Percentiles rank a stretch among this genome's conserved stretches.
Evolutionary conservation across 345 rosid species (phyloP).

Genomic region (Theobroma cacao): DNA sequence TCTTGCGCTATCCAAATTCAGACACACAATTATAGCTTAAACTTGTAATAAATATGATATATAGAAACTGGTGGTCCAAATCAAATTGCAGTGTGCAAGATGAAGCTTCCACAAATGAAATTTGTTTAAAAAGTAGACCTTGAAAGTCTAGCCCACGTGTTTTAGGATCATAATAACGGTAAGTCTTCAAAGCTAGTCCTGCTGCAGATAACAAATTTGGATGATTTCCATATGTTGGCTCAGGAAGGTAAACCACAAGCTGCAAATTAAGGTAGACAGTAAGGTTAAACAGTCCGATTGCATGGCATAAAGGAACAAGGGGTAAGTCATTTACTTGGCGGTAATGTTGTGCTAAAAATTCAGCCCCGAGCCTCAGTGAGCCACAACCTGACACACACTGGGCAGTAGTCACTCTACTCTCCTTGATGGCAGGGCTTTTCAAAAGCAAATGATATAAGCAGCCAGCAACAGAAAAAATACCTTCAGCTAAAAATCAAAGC

Average conservation of each 20-base stretch:
- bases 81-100: not conserved
- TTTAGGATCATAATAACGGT: slow-evolving; percentile 84
- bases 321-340: slow-evolving; percentile 41
- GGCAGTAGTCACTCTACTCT: slow-evolving; percentile 71
- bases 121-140: slow-evolving; percentile 44
- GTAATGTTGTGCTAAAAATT: slow-evolving; percentile 72
- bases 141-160: slow-evolving; percentile 83
- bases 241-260: slow-evolving; percentile 80
- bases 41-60: not conserved
- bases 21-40: not conserved
- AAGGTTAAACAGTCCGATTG: slow-evolving; percentile 4
- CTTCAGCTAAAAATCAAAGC: not conserved
- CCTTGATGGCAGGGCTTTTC: slow-evolving; percentile 67
- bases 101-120: not conserved
- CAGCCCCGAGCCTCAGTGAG: slow-evolving; percentile 87
- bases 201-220: slow-evolving; percentile 74
- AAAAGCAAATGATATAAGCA: slow-evolving; percentile 13
- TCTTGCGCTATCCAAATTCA: not conserved
- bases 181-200: slow-evolving; percentile 76
- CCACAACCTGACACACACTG: slow-evolving; percentile 96
- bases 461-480: slow-evolving; percentile 10
- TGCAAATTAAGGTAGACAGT: slow-evolving; percentile 31
- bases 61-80: not conserved
- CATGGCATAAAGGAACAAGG: slow-evolving; percentile 8
- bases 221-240: slow-evolving; percentile 97